Base-by-base conservation (phyloP, 75 land plant species). In the Pinus tabuliformis region DNA sequence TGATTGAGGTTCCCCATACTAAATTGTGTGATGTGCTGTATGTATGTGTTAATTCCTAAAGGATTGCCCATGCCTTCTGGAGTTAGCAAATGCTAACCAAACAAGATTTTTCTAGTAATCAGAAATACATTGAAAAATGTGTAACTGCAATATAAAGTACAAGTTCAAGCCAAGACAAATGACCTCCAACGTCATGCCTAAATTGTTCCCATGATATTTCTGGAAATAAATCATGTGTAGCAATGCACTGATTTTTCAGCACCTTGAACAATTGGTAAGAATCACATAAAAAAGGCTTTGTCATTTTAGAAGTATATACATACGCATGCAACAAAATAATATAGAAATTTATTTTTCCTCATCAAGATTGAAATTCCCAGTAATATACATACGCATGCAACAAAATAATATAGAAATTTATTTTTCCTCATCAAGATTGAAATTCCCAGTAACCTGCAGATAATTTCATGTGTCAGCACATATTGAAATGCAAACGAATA, bases 11-110 rank as follows among this genome's bases (percentile, higher is more conserved):
- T 6, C 37, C 71, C 8, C 15, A 39, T 42, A 12, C 13, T 6
- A 39, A 42, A 18, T 39, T 36, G 36, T 45, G 20, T 37, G 20
- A 68, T 36, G 18, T 37, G 20, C 36, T 39, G 45, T 18, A 8
- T 36, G 18, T 7, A 65, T 2, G 18, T 5, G 49, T 18, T 17
- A 65, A 68, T 20, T 37, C 21, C 71, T 20, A 9, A 45, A 68
- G 18, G 22, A 39, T 36, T 37, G 18, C 17, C 4, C 45, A 66
- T 17, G 2, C 5, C 45, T 36, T 66, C n/a, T 14, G 4, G 39
- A 66, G n/a, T 66, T 37, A 21, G 45, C 20, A 66, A 66, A 66
- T 37, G 26, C 70, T 36, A 68, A 18, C 68, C 21, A 39, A 68
- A 68, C 16, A 9, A 39, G 4, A 20, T 21, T 42, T 42, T 39